A percentile compares a stretch with the other conserved stretches of the same genome.
These are phyloP conservation scores for Bryoerythrophyllum caledonicum DNA, from an alignment of 225 moss, liverwort and hornwort species.

Conservation along the genomic window DNA sequence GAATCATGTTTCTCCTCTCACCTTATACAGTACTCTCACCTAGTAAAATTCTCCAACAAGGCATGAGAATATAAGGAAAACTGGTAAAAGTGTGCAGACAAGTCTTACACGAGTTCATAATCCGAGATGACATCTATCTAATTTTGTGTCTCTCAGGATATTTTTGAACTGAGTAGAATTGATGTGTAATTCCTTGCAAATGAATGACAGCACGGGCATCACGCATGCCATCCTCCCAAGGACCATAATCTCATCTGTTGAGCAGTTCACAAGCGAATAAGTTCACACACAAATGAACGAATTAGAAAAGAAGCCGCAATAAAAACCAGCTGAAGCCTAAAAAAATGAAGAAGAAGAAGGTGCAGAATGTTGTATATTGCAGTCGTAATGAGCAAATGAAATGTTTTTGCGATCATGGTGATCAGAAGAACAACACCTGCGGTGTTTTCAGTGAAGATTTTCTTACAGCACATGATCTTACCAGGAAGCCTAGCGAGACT, in stretches of 20 bases:
- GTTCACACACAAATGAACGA: too few relatives aligned
- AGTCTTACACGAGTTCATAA: constrained; percentile 16
- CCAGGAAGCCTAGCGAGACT: constrained; percentile 77
- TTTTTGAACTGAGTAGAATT: constrained; percentile 57
- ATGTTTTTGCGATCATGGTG: too few relatives aligned
- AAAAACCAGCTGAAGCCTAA: too few relatives aligned
- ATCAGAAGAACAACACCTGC: too few relatives aligned
- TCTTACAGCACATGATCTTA: constrained; percentile 18
- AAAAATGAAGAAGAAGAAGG: too few relatives aligned
- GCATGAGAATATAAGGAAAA: not conserved
- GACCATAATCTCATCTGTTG: constrained; percentile 63
- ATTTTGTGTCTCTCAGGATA: constrained; percentile 43
- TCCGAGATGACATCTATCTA: constrained; percentile 44
- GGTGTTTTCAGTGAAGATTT: too few relatives aligned
- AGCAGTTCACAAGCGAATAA: constrained; percentile 4
- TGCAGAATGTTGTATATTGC: too few relatives aligned
- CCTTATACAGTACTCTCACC: too few relatives aligned
- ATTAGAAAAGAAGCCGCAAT: too few relatives aligned
- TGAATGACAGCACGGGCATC: constrained; percentile 86
- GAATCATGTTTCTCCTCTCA: too few relatives aligned
- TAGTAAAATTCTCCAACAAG: not conserved
- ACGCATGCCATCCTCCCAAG: constrained; percentile 68
- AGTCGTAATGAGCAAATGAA: too few relatives aligned
- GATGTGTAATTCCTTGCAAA: constrained; percentile 75
- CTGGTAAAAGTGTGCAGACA: not conserved